These are phyloP conservation scores for Cryptomeria japonica DNA, from an alignment of 75 land plant species.

Conservation along the genomic window DNA sequence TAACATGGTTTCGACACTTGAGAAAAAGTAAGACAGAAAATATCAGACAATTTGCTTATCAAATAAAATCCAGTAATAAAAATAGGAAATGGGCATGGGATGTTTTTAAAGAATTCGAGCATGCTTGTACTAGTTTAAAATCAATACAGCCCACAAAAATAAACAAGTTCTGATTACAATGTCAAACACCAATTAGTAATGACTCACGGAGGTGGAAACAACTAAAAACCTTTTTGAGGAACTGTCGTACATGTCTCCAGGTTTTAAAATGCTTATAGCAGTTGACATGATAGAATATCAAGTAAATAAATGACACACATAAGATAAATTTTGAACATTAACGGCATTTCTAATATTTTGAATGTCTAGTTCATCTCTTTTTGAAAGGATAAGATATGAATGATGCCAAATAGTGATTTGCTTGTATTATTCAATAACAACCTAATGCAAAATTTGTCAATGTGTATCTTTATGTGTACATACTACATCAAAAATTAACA, in stretches of 20 bases:
- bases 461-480: too few species aligned
- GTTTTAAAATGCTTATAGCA: background rate
- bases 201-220: background rate
- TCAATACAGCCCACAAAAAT: too few species aligned
- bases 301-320: background rate
- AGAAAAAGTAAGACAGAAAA: background rate
- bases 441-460: background rate
- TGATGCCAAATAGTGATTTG: background rate
- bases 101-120: background rate
- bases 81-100: background rate
- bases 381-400: background rate
- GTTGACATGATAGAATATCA: too few species aligned
- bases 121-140: background rate
- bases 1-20: background rate
- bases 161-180: background rate
- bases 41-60: background rate
- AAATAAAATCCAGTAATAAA: too few species aligned
- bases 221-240: background rate
- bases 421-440: background rate
- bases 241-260: background rate
- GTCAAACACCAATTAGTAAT: background rate
- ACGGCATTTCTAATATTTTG: background rate
- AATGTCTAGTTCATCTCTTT: too few species aligned
- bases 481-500: background rate
- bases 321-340: background rate